Percentiles rank a stretch among this genome's conserved stretches.
Evolutionary conservation across 768 basidiomycete species (phyloP).

Genomic region (Trametes meyenii): DNA sequence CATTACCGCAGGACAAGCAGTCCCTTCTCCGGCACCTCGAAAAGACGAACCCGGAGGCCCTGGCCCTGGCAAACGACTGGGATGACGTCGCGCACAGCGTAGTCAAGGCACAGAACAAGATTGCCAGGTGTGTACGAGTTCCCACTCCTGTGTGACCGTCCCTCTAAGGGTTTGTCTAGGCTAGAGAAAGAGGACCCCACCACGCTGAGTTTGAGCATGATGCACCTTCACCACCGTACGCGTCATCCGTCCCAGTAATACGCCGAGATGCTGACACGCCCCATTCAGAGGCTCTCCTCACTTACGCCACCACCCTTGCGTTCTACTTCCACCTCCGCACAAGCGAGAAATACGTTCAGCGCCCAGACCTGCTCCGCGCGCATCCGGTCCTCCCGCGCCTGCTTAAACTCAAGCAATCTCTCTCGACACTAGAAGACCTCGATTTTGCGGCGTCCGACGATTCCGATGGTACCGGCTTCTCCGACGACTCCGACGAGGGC

Average conservation of each 20-base stretch:
- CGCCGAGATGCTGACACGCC: background rate
- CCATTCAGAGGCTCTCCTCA: conserved; percentile 77
- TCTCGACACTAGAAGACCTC: conserved; percentile 83
- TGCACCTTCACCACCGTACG: conserved; percentile 90
- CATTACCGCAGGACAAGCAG: conserved; percentile 58
- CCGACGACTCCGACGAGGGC: conserved; percentile 29
- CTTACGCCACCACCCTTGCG: conserved; percentile 87
- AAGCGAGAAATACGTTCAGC: conserved; percentile 61
- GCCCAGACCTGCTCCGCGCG: conserved; percentile 61
- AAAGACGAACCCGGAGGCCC: conserved; percentile 73
- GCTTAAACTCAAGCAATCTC: conserved; percentile 78
- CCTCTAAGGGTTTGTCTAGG: conserved; percentile 39
- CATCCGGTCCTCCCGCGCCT: conserved; percentile 79
- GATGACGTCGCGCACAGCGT: conserved; percentile 65
- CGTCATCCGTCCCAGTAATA: conserved; percentile 20
- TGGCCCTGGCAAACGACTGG: conserved; percentile 86
- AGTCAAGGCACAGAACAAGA: conserved; percentile 51
- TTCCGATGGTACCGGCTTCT: conserved; percentile 38
- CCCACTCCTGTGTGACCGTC: background rate
- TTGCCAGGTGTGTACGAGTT: conserved; percentile 50
- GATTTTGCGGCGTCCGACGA: conserved; percentile 62
- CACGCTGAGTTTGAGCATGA: conserved; percentile 64
- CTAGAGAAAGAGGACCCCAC: conserved; percentile 51
- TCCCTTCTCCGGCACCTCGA: conserved; percentile 68
- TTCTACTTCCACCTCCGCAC: conserved; percentile 91